phyloP scores from a whole-genome alignment of 345 rosid species.

The Citrus mangshanensis region DNA sequence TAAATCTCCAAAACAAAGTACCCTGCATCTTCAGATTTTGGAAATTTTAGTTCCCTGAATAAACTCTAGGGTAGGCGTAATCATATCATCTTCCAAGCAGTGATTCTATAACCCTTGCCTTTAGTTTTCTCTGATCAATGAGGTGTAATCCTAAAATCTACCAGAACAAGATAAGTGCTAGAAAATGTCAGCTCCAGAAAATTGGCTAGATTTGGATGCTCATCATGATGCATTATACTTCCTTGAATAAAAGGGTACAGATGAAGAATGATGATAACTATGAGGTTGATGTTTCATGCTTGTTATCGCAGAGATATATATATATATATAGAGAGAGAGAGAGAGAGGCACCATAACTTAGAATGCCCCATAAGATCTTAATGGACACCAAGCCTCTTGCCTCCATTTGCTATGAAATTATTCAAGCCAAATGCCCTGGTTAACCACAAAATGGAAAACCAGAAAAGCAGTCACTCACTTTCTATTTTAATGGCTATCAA shows the following conservation, averaged over 20 bases:
- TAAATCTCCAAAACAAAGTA: background rate
- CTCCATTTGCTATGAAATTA: background rate
- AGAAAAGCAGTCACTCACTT: background rate
- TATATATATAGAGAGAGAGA: no score
- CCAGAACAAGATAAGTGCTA: background rate
- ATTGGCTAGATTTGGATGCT: background rate
- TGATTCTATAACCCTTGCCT: background rate
- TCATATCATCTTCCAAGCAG: background rate
- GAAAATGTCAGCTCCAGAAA: background rate
- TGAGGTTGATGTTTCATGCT: background rate
- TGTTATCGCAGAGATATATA: background rate
- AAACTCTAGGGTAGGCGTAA: background rate
- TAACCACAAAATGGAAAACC: background rate
- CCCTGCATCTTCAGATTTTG: background rate
- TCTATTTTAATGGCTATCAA: background rate
- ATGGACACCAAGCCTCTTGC: background rate
- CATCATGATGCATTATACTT: background rate
- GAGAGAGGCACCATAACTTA: background rate
- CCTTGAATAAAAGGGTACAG: background rate
- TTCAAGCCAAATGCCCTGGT: background rate
- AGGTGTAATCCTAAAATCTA: background rate
- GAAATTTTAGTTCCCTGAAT: background rate
- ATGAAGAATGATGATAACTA: background rate
- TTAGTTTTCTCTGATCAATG: background rate
- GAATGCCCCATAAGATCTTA: background rate